Percentiles rank a stretch among this genome's conserved stretches.
phyloP scores from a whole-genome alignment of 2,329 filamentous ascomycete genomes.

The Parascedosporium putredinis region DNA sequence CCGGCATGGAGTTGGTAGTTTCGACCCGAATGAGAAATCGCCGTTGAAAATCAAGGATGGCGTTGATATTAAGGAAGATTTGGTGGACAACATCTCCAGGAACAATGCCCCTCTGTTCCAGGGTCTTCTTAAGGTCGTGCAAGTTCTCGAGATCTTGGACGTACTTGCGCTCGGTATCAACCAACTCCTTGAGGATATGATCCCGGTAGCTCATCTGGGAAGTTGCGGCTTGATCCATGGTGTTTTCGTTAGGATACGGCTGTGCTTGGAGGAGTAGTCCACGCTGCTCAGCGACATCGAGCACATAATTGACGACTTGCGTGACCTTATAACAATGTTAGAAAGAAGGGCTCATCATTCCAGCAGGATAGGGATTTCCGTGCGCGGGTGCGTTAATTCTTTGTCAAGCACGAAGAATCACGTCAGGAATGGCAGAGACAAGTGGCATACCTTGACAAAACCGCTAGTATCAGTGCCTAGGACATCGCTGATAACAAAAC shows the following conservation, averaged over 20 bases:
- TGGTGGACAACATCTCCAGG: conserved; percentile 85
- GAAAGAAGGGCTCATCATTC: conserved; percentile 1
- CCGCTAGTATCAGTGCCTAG: conserved; percentile 93
- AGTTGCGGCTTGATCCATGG: conserved; percentile 35
- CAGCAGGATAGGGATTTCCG: no score
- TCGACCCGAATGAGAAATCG: conserved; percentile 92
- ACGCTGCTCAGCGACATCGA: conserved; percentile 73
- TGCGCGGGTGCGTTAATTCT: no score
- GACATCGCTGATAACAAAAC: conserved; percentile 85
- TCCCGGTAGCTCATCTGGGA: conserved; percentile 67
- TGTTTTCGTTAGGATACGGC: conserved; percentile 45
- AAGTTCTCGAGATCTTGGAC: conserved; percentile 94
- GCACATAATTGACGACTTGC: conserved; percentile 82
- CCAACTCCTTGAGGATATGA: conserved; percentile 81
- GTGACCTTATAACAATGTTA: conserved; percentile 46
- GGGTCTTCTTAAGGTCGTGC: conserved; percentile 79
- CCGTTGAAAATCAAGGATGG: conserved; percentile 88
- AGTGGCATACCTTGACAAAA: conserved; percentile 69
- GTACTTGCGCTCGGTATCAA: conserved; percentile 94
- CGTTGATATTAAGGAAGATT: conserved; percentile 94
- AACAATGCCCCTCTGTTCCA: conserved; percentile 80
- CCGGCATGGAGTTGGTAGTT: conserved; percentile 78
- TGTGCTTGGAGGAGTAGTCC: conserved; percentile 59
- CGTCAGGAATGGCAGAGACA: no score
- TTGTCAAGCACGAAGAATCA: not conserved